Conservation (phyloP, 257 asterid genomes). For the Paraleonurus japonicus region DNA sequence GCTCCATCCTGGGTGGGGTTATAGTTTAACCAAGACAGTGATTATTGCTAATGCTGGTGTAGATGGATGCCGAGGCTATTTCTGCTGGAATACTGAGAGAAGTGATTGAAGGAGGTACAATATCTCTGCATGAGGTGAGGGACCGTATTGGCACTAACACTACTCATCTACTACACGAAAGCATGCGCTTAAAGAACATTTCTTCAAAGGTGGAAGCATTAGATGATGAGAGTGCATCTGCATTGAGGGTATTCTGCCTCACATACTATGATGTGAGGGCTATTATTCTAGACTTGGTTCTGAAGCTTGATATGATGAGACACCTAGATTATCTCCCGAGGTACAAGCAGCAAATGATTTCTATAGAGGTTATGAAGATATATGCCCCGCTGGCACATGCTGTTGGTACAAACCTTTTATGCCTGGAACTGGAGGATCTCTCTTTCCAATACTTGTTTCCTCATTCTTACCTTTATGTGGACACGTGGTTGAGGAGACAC, state of each 20-base stretch:
- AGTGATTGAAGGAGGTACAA: slow-evolving; percentile 60
- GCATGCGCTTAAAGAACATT: slow-evolving; percentile 66
- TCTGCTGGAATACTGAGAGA: slow-evolving; percentile 78
- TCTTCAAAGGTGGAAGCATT: slow-evolving; percentile 59
- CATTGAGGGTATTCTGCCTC: slow-evolving; percentile 78
- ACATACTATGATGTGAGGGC: slow-evolving; percentile 89
- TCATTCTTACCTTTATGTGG: slow-evolving; percentile 71
- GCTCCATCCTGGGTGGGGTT: too few relatives aligned
- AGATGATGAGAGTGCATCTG: slow-evolving; percentile 69
- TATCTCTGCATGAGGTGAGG: slow-evolving; percentile 61
- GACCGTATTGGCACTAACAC: slow-evolving; percentile 60
- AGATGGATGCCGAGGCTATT: slow-evolving; percentile 97
- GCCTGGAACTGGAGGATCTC: slow-evolving; percentile 84
- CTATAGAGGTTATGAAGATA: slow-evolving; percentile 81
- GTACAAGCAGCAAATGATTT: slow-evolving; percentile 71
- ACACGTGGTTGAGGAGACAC: slow-evolving; percentile 82
- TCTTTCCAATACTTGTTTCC: slow-evolving; percentile 87
- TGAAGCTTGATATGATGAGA: slow-evolving; percentile 85
- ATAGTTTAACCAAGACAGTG: background rate
- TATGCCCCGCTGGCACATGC: slow-evolving; percentile 96
- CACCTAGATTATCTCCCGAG: slow-evolving; percentile 78
- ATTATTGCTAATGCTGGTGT: slow-evolving; percentile 24
- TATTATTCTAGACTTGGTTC: slow-evolving; percentile 68
- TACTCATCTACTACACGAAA: slow-evolving; percentile 82
- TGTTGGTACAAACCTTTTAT: slow-evolving; percentile 54